phyloP scores from a whole-genome alignment of 441 rosid species.

The Mallotus repandus region DNA sequence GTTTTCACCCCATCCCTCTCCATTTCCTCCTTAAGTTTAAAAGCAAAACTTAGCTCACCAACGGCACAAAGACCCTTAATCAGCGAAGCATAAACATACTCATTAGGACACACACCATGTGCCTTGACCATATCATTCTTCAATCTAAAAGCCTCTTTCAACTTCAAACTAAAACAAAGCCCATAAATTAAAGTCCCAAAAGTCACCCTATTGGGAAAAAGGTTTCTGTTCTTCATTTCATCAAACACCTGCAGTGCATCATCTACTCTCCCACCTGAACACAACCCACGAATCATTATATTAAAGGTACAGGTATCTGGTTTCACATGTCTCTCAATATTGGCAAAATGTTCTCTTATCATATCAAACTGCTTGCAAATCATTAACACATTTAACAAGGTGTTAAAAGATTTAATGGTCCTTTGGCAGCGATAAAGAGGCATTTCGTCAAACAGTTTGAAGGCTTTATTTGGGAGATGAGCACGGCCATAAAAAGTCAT shows the following conservation, averaged over 20 bases:
- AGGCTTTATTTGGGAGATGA: constrained; percentile 45
- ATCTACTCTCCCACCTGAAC: constrained; percentile 37
- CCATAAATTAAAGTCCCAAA: constrained; percentile 58
- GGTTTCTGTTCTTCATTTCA: constrained; percentile 54
- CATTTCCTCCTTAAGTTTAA: constrained; percentile 67
- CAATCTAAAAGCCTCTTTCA: constrained; percentile 64
- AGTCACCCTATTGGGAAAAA: constrained; percentile 48
- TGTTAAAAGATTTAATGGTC: constrained; percentile 57
- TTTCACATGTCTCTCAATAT: constrained; percentile 35
- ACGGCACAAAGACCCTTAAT: constrained; percentile 48
- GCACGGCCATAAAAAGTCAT: constrained; percentile 60
- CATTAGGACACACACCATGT: constrained; percentile 41
- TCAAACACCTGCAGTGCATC: constrained; percentile 52
- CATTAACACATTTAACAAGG: constrained; percentile 49
- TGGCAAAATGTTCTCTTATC: constrained; percentile 36
- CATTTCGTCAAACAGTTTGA: constrained; percentile 64
- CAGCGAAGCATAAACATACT: constrained; percentile 44
- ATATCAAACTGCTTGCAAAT: constrained; percentile 41
- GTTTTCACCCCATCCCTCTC: constrained; percentile 32
- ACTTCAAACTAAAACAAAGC: constrained; percentile 42
- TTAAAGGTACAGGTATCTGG: constrained; percentile 78
- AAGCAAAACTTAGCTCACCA: constrained; percentile 50
- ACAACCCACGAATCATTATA: constrained; percentile 48
- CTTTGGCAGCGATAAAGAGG: constrained; percentile 51
- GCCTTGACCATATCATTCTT: constrained; percentile 54